Evolutionary conservation across 768 basidiomycete genomes (phyloP).

Genomic region (Tylopilus subfusipes): DNA sequence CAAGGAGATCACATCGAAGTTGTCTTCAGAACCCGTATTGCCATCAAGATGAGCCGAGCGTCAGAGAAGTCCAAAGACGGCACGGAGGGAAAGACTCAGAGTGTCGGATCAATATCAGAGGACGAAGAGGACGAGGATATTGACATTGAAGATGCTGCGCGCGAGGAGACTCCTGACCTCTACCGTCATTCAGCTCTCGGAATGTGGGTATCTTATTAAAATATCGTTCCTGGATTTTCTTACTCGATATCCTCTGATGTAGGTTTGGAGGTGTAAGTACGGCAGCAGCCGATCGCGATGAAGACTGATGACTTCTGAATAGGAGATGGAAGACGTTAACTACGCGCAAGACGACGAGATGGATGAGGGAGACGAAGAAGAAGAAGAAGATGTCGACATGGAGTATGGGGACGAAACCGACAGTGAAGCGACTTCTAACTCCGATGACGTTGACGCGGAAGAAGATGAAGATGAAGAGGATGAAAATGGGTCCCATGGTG

Average conservation of each 20-base stretch:
- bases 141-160: slow-evolving; percentile 49
- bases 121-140: slow-evolving; percentile 56
- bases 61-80: slow-evolving; percentile 62
- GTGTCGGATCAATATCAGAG: slow-evolving; percentile 41
- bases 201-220: slow-evolving; percentile 53
- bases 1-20: slow-evolving; percentile 1
- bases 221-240: slow-evolving; percentile 3
- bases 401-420: slow-evolving; percentile 82
- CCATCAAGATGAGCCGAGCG: slow-evolving; percentile 95
- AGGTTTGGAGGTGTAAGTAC: slow-evolving; percentile 77
- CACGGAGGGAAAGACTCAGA: slow-evolving; percentile 43
- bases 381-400: slow-evolving; percentile 83
- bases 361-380: slow-evolving; percentile 78
- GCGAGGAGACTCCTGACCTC: slow-evolving; percentile 86
- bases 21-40: slow-evolving; percentile 75
- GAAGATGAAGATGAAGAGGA: slow-evolving; percentile 57
- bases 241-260: background rate
- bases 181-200: slow-evolving; percentile 96
- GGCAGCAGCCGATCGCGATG: slow-evolving; percentile 2
- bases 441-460: slow-evolving; percentile 65
- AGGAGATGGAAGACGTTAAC: slow-evolving; percentile 86
- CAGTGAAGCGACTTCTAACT: slow-evolving; percentile 76
- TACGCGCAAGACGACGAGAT: slow-evolving; percentile 69
- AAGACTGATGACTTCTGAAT: slow-evolving; percentile 14
- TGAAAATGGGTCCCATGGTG: slow-evolving; percentile 42